Percentiles rank a stretch among this genome's conserved stretches.
These are phyloP conservation scores for Fusarium protoensiforme DNA, from an alignment of 2,329 filamentous ascomycete genomes.

Conservation along the genomic window DNA sequence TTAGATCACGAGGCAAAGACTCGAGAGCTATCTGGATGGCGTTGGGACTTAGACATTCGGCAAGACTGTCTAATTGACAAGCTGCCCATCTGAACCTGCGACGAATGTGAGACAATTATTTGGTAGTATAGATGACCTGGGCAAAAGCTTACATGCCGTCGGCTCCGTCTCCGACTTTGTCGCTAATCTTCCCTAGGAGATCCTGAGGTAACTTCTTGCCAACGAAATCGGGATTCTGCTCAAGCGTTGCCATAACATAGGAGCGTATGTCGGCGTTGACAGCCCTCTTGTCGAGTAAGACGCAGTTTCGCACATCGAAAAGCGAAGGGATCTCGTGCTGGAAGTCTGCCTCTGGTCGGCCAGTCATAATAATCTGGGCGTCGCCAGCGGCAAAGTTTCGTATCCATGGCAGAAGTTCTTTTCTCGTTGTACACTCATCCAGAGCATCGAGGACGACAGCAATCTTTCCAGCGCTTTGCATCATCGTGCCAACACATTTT, in stretches of 20 bases:
- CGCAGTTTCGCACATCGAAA: slow-evolving; percentile 29
- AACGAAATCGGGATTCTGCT: slow-evolving; percentile 26
- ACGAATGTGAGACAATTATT: not conserved
- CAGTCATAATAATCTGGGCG: slow-evolving; percentile 21
- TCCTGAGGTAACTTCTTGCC: slow-evolving; percentile 17
- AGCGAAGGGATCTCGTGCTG: not conserved
- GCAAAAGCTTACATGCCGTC: slow-evolving; percentile 45
- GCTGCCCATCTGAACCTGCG: slow-evolving; percentile 43
- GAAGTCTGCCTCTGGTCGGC: slow-evolving; percentile 35
- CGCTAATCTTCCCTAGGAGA: slow-evolving; percentile 13
- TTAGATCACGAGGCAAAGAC: slow-evolving; percentile 29
- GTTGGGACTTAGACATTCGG: slow-evolving; percentile 11
- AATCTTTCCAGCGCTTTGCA: slow-evolving; percentile 15
- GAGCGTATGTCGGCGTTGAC: slow-evolving; percentile 31
- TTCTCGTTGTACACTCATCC: slow-evolving; percentile 34
- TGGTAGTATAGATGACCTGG: not conserved
- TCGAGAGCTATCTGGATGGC: slow-evolving; percentile 22
- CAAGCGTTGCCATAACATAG: slow-evolving; percentile 21
- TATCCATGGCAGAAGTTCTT: slow-evolving; percentile 34
- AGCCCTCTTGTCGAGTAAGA: slow-evolving; percentile 19
- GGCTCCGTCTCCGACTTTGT: slow-evolving; percentile 30
- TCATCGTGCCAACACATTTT: slow-evolving; percentile 23
- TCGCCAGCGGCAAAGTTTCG: slow-evolving; percentile 6
- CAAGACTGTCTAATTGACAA: slow-evolving; percentile 44
- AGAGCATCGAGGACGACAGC: slow-evolving; percentile 37